A percentile compares a stretch with the other conserved stretches of the same genome.
phyloP scores from a whole-genome alignment of 441 rosid species.

The Eutrema salsugineum region DNA sequence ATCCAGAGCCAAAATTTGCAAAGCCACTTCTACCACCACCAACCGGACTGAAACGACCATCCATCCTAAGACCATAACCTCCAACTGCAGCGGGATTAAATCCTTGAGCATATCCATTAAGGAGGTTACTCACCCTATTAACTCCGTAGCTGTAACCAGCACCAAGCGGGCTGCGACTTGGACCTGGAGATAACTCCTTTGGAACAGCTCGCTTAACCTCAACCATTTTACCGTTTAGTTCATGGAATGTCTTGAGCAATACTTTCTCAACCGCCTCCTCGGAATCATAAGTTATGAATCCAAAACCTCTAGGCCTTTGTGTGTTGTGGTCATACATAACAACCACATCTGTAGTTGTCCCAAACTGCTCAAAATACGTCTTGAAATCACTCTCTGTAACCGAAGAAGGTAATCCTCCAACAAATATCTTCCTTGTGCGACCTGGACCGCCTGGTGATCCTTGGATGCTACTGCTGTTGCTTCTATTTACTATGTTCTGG shows the following conservation, averaged over 20 bases:
- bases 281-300: slow-evolving; percentile 91
- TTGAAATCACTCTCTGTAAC: slow-evolving; percentile 87
- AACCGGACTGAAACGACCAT: slow-evolving; percentile 80
- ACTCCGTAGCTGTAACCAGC: slow-evolving; percentile 73
- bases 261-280: slow-evolving; percentile 93
- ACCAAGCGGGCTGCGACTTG: slow-evolving; percentile 74
- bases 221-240: slow-evolving; percentile 91
- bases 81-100: slow-evolving; percentile 68
- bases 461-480: slow-evolving; percentile 58
- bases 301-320: slow-evolving; percentile 98
- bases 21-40: slow-evolving; percentile 70
- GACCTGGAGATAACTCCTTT: slow-evolving; percentile 87
- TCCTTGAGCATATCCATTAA: slow-evolving; percentile 86
- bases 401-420: slow-evolving; percentile 94
- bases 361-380: slow-evolving; percentile 90
- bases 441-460: slow-evolving; percentile 85
- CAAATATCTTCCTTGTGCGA: slow-evolving; percentile 88
- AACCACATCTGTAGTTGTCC: slow-evolving; percentile 84
- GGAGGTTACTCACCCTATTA: slow-evolving; percentile 67
- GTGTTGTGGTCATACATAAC: slow-evolving; percentile 98
- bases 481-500: slow-evolving; percentile 64
- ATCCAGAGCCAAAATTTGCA: slow-evolving; percentile 66
- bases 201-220: slow-evolving; percentile 86
- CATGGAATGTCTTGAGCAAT: slow-evolving; percentile 81
- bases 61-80: slow-evolving; percentile 86